Base-by-base conservation (phyloP, 371 early-diverging fungal genomes). In the Mortierella sp. region DNA sequence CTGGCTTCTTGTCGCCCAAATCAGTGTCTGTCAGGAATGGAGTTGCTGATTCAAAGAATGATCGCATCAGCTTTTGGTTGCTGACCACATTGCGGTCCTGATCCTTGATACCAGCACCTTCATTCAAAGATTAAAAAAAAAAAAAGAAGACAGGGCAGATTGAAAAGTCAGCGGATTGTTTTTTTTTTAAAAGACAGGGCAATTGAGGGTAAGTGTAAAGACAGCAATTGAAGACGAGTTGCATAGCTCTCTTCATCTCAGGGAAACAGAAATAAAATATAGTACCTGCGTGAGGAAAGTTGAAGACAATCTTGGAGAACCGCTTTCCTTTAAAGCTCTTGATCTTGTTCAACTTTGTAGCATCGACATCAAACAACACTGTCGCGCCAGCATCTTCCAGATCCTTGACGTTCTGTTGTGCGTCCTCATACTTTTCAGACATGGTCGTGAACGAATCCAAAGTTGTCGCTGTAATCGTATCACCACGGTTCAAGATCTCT, bases 231-330 rank as follows among this genome's bases (percentile, higher is more conserved):
- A 30, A 35, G 35, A 35, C 0, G 35, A 35, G 35, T 35, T 24
- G 35, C 30, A 0, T 43, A 35, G 40, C 16, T 40, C 28, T 10
- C 6, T 18, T 14, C 18, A 35, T 49, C 3, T 24, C 22, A 30
- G 8, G 58, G 18, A 1, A 16, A 59, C 43, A 64, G 5, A n/a
- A 35, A 16, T 9, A 24, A 59, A 35, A 60, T 40, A 37, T 22
- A 35, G 5, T 87, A 88, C 97, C 98, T 20, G 91, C 93, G 79
- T 98, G 98, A 54, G 98, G 98, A 83, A 98, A 98, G 84, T 97
- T 97, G 84, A 98, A 97, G n/a, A 96, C 91, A 54, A 97, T 94
- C 81, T 91, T 94, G 52, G 90, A 86, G 72, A 94, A 97, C 52
- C 83, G 64, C 62, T 86, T 86, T 43, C 81, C 85, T 55, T 84